Percentiles rank a stretch among this genome's conserved stretches.
These are phyloP conservation scores for Cercospora zeina DNA, from an alignment of 2,329 filamentous ascomycete species.

Conservation along the genomic window DNA sequence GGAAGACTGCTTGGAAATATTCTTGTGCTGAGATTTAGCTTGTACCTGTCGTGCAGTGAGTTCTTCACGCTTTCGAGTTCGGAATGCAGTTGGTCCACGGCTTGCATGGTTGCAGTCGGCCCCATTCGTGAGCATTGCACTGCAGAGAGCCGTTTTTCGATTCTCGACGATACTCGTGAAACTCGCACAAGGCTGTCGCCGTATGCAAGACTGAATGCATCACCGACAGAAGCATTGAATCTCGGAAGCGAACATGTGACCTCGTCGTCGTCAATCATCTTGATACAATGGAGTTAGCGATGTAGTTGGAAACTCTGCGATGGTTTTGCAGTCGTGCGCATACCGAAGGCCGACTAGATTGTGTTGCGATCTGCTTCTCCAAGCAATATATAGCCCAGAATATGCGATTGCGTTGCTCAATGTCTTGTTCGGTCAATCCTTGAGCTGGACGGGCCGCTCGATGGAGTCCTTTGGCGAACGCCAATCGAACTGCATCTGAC, in stretches of 20 bases:
- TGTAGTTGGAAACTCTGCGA: background rate
- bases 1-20: background rate
- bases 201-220: background rate
- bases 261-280: constrained; percentile 1
- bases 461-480: background rate
- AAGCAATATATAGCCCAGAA: background rate
- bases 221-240: background rate
- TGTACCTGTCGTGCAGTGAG: background rate
- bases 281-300: background rate
- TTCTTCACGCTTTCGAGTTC: background rate
- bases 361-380: background rate
- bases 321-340: background rate
- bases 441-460: background rate
- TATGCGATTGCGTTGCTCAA: background rate
- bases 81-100: background rate
- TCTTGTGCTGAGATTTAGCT: background rate
- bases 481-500: background rate
- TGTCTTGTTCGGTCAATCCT: background rate
- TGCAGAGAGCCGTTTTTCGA: background rate
- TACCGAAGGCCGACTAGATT: background rate
- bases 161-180: background rate
- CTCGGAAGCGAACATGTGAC: background rate
- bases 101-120: background rate
- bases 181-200: background rate
- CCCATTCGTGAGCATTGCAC: constrained; percentile 1